phyloP scores from a whole-genome alignment of 2,329 filamentous ascomycete species.

The Fusarium pseudoanthophilum region DNA sequence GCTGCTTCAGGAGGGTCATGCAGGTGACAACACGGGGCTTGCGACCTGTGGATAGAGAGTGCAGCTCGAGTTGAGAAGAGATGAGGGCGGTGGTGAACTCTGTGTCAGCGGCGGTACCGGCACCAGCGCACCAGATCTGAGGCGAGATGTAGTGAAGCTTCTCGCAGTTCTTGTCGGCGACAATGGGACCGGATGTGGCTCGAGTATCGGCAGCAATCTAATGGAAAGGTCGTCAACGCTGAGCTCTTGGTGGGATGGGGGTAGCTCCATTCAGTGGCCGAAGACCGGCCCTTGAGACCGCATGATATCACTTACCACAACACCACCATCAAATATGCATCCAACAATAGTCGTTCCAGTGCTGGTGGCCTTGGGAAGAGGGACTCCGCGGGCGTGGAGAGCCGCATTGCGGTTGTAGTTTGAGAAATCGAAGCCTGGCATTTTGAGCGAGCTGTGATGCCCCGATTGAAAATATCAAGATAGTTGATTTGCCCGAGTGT shows the following conservation, averaged over 20 bases:
- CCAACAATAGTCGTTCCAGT: slow-evolving; percentile 99
- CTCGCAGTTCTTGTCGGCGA: slow-evolving; percentile 99
- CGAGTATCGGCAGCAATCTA: slow-evolving; percentile 97
- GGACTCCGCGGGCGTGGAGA: slow-evolving; percentile 91
- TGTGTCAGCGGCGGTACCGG: slow-evolving; percentile 96
- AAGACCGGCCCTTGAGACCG: neutral
- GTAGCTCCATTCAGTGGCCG: neutral
- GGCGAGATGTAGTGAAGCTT: slow-evolving; percentile 99
- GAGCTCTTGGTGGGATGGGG: slow-evolving; percentile 14
- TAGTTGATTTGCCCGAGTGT: neutral
- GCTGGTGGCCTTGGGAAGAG: slow-evolving; percentile 96
- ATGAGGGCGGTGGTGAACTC: slow-evolving; percentile 99
- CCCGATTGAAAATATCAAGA: slow-evolving; percentile 23
- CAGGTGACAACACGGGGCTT: slow-evolving; percentile 97
- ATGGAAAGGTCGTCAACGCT: slow-evolving; percentile 31
- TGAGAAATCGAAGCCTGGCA: slow-evolving; percentile 99
- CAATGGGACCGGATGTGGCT: slow-evolving; percentile 96
- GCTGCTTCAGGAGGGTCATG: slow-evolving; percentile 99
- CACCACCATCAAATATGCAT: slow-evolving; percentile 94
- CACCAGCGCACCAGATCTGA: slow-evolving; percentile 99
- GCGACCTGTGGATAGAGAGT: slow-evolving; percentile 94
- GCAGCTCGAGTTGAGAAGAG: slow-evolving; percentile 97
- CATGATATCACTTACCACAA: slow-evolving; percentile 74
- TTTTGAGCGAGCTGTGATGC: slow-evolving; percentile 58
- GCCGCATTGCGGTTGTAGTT: slow-evolving; percentile 99